phyloP scores from a whole-genome alignment of 2,329 filamentous ascomycete genomes.

The Penicillium capsulatum region DNA sequence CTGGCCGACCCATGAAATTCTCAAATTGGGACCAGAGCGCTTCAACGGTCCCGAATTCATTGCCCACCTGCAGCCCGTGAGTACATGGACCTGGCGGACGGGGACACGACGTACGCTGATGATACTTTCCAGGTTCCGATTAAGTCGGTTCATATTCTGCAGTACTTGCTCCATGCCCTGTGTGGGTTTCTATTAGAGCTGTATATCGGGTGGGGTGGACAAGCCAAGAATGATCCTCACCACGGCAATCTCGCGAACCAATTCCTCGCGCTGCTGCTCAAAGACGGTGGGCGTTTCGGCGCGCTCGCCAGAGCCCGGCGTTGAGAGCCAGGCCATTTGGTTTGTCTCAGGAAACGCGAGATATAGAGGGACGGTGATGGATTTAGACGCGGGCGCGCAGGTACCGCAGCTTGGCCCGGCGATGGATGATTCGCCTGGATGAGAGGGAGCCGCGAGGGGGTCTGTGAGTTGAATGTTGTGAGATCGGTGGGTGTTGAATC shows the following conservation, averaged over 20 bases:
- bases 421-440: neutral
- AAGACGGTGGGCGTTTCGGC: constrained; percentile 34
- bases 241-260: constrained; percentile 43
- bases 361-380: too few relatives aligned
- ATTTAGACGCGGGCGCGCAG: too few relatives aligned
- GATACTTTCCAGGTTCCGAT: constrained; percentile 84
- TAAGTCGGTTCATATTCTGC: constrained; percentile 92
- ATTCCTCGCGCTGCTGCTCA: constrained; percentile 41
- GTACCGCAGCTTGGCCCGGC: neutral
- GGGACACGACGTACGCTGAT: constrained; percentile 68
- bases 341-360: too few relatives aligned
- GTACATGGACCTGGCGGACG: too few relatives aligned
- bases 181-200: too few relatives aligned
- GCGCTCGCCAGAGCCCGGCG: constrained; percentile 16
- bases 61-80: constrained; percentile 64
- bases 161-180: constrained; percentile 80
- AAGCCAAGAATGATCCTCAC: too few relatives aligned
- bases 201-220: too few relatives aligned
- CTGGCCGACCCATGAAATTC: constrained; percentile 80
- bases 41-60: constrained; percentile 96
- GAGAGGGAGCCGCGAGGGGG: too few relatives aligned
- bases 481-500: too few relatives aligned
- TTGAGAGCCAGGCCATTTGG: constrained; percentile 19
- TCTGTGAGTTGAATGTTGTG: too few relatives aligned
- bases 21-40: constrained; percentile 97